phyloP scores from a whole-genome alignment of 2,329 filamentous ascomycete species.

The Alternaria hordeiaustralica region DNA sequence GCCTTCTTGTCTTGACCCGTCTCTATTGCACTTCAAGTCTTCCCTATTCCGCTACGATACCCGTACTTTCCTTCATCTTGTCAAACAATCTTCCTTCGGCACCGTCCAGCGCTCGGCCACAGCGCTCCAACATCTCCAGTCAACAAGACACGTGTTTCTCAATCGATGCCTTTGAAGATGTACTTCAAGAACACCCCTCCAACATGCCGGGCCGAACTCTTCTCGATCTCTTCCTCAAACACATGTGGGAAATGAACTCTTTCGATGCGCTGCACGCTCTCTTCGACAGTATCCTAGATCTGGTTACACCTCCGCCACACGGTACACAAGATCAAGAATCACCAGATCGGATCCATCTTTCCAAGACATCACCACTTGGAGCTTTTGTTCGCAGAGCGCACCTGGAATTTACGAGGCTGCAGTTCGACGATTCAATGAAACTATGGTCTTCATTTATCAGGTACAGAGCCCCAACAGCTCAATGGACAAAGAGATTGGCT shows the following conservation, averaged over 20 bases:
- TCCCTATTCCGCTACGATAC: slow-evolving; percentile 72
- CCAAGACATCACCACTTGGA: slow-evolving; percentile 79
- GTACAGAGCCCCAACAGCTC: slow-evolving; percentile 78
- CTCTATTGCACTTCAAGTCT: slow-evolving; percentile 78
- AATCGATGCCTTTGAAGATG: slow-evolving; percentile 55
- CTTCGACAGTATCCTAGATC: slow-evolving; percentile 65
- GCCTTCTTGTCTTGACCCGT: slow-evolving; percentile 78
- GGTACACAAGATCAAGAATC: slow-evolving; percentile 29
- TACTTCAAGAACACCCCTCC: slow-evolving; percentile 54
- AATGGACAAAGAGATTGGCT: slow-evolving; percentile 59
- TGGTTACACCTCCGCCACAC: slow-evolving; percentile 60
- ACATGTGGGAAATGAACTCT: slow-evolving; percentile 83
- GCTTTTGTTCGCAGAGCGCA: slow-evolving; percentile 77
- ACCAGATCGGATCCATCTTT: slow-evolving; percentile 63
- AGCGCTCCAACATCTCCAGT: slow-evolving; percentile 32
- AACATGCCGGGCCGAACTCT: slow-evolving; percentile 76
- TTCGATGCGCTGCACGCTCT: slow-evolving; percentile 81
- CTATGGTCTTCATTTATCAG: slow-evolving; percentile 84
- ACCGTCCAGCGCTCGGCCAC: slow-evolving; percentile 28
- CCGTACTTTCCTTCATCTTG: slow-evolving; percentile 80
- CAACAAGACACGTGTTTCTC: slow-evolving; percentile 45
- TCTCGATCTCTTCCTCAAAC: slow-evolving; percentile 84
- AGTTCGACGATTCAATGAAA: slow-evolving; percentile 77
- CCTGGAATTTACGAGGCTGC: slow-evolving; percentile 79
- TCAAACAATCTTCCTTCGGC: slow-evolving; percentile 64